A percentile compares a stretch with the other conserved stretches of the same genome.
These are phyloP conservation scores for Pleurotus djamor DNA, from an alignment of 768 basidiomycete species.

Conservation along the genomic window DNA sequence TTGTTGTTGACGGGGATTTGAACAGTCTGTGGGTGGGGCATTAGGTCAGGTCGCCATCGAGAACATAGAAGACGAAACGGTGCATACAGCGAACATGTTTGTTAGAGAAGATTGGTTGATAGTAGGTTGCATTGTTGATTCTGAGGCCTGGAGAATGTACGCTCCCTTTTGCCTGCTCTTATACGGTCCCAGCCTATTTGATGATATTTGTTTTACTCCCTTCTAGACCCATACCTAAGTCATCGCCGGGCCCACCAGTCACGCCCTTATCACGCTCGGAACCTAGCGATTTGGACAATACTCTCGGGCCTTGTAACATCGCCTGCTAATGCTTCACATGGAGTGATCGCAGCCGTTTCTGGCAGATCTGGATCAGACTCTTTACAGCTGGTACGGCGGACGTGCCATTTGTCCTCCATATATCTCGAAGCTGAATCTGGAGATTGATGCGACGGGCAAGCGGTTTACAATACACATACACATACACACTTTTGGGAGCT, in stretches of 20 bases:
- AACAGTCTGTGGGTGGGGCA: slow-evolving; percentile 22
- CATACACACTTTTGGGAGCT: no score
- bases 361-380: no score
- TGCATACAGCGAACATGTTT: slow-evolving; percentile 3
- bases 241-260: background rate
- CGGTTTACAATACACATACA: no score
- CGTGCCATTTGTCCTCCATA: no score
- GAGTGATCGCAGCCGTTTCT: no score
- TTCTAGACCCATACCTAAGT: background rate
- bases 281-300: slow-evolving; percentile 3
- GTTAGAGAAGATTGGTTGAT: background rate
- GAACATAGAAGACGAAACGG: background rate
- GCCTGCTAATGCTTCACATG: background rate
- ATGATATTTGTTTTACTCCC: background rate
- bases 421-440: no score
- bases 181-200: background rate
- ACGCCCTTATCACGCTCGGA: background rate
- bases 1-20: slow-evolving; percentile 38
- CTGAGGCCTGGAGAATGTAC: background rate
- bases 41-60: background rate
- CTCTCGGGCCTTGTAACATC: background rate
- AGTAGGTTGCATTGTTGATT: background rate
- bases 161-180: background rate
- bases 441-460: no score
- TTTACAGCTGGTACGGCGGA: no score